Base-by-base conservation (phyloP, 192 early-diverging fungal species). In the Backusella tarrabulga region DNA sequence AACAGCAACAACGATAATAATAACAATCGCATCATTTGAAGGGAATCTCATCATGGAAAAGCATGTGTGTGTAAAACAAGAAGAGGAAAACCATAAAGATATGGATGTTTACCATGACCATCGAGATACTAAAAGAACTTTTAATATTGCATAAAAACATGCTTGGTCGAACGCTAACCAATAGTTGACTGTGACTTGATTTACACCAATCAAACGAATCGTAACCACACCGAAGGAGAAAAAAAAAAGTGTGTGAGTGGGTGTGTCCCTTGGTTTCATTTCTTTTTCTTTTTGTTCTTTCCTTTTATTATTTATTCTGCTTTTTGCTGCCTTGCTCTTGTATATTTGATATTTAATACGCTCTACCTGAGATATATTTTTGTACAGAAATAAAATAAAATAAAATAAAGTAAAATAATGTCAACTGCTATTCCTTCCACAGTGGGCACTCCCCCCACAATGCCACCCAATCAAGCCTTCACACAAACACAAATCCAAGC, bases 351-450 rank as follows among this genome's bases (percentile, higher is more conserved):
- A 56, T 11, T 21, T 21, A 56, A 56, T n/a, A 54, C 52, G 42
- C 42, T 23, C 42, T 54, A 12, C 44, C 6, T 73, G 15, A 34
- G 38, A 40, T 40, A 23, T 38, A 72, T 11, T 32, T 23, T 46
- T 46, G 29, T 34, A 21, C 34, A 32, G 63, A 72, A 36, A 68
- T 9, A 46, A 34, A 50, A 34, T n/a, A 72, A 71, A 6, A 71
- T 6, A 32, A 15, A 50, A 34, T n/a, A 72, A 71, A 6, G 46
- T 6, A 32, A 15, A 50, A 23, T 46, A 72, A 73, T 73, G 54
- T 52, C 46, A 14, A 21, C 72, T 6, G 72, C 72, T 36, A 73
- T 73, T 60, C 54, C 50, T 32, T 42, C 56, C 38, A 42, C 38
- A 29, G 38, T 42, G 38, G 74, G 74, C 12, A 67, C 67, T 7